Evolutionary conservation across 345 rosid genomes (phyloP).

Genomic region (Citrus trifoliata): DNA sequence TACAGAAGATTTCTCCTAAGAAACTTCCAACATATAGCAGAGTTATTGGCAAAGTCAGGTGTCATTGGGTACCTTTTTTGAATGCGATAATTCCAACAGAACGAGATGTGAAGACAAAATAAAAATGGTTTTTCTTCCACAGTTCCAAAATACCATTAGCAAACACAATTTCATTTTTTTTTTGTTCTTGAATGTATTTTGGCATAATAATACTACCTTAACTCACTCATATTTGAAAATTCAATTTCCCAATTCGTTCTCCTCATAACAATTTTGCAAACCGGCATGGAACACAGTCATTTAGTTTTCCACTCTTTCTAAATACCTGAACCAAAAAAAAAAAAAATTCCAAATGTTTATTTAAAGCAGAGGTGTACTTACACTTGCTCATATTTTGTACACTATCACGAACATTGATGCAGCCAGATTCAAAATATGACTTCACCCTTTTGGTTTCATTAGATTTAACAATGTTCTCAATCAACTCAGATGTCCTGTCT

Average conservation of each 20-base stretch:
- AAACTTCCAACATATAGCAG: not conserved
- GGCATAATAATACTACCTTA: not conserved
- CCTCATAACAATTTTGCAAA: not conserved
- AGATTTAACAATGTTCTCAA: conserved; percentile 45
- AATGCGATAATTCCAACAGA: not conserved
- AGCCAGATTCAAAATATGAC: conserved; percentile 60
- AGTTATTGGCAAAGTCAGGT: not conserved
- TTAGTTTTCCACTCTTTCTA: not conserved
- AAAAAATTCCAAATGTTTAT: not conserved
- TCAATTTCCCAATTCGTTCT: not conserved
- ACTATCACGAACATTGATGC: conserved; percentile 38
- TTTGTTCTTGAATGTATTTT: not conserved
- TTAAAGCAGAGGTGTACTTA: conserved; percentile 26
- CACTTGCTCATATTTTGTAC: conserved; percentile 58
- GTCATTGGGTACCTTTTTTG: not conserved
- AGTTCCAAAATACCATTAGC: not conserved
- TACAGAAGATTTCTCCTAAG: not conserved
- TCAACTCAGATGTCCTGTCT: conserved; percentile 38
- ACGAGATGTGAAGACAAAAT: not conserved
- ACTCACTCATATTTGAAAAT: not conserved
- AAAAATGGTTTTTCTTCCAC: not conserved
- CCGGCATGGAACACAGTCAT: not conserved
- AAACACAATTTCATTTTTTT: not conserved
- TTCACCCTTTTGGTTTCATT: conserved; percentile 60
- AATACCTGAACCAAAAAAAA: not conserved